A percentile compares a stretch with the other conserved stretches of the same genome.
Evolutionary conservation across 2,329 filamentous ascomycete genomes (phyloP).

Genomic region (Aurifilum marmelostoma): DNA sequence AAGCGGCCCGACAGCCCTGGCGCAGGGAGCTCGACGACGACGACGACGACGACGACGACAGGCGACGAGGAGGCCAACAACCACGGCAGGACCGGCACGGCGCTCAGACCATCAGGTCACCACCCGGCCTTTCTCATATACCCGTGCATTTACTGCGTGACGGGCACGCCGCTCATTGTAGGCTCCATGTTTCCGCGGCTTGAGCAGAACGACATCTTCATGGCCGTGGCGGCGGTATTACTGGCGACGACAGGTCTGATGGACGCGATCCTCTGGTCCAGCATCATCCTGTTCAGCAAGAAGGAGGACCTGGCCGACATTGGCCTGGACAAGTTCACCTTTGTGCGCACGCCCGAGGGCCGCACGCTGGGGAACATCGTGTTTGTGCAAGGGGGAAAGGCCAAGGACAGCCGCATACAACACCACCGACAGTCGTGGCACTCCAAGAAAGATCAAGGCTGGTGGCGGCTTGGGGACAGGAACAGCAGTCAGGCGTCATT

Average conservation of each 20-base stretch:
- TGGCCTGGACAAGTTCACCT: conserved; percentile 56
- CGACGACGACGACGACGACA: not conserved
- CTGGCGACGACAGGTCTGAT: conserved; percentile 60
- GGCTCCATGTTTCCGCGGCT: conserved; percentile 44
- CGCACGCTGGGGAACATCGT: conserved; percentile 48
- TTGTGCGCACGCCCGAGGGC: conserved; percentile 47
- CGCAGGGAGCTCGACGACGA: not conserved
- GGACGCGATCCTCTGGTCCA: conserved; percentile 57
- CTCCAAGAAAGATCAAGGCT: conserved; percentile 27
- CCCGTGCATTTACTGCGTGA: conserved; percentile 69
- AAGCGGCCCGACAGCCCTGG: conserved; percentile 14
- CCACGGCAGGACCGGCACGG: conserved; percentile 31
- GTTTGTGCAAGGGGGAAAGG: conserved; percentile 35
- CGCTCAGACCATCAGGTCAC: conserved; percentile 38
- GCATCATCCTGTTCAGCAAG: conserved; percentile 54
- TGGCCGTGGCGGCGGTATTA: conserved; percentile 63
- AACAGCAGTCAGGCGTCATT: conserved; percentile 21
- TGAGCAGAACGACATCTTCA: conserved; percentile 35
- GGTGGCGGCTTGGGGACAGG: conserved; percentile 26
- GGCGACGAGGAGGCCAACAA: conserved; percentile 9
- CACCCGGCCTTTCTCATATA: conserved; percentile 67
- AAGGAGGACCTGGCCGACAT: conserved; percentile 46
- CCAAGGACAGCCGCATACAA: conserved; percentile 21
- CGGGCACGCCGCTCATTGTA: conserved; percentile 67
- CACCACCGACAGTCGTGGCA: conserved; percentile 26